These are phyloP conservation scores for Solanum neorickii DNA, from an alignment of 257 asterid genomes.

Conservation along the genomic window DNA sequence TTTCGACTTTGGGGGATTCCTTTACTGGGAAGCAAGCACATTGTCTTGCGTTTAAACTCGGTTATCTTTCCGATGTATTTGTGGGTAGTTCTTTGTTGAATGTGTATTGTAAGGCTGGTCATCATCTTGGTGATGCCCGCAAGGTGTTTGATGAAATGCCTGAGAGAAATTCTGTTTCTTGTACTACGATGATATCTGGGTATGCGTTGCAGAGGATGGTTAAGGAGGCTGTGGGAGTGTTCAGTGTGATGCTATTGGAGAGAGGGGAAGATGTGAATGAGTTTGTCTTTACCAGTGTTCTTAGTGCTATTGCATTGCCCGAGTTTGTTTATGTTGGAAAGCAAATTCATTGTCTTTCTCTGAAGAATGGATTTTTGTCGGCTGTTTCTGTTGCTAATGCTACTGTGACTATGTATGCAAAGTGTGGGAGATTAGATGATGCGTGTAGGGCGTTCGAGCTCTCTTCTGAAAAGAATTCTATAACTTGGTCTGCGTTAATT, in stretches of 20 bases:
- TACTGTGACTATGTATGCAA: constrained; percentile 69
- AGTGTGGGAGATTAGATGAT: constrained; percentile 50
- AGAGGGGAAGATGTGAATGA: constrained; percentile 42
- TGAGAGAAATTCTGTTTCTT: constrained; percentile 56
- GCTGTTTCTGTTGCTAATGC: constrained; percentile 69
- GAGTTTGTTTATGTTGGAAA: constrained; percentile 37
- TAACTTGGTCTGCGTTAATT: constrained; percentile 86
- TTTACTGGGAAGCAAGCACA: constrained; percentile 42
- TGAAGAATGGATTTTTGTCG: constrained; percentile 33
- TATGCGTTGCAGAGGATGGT: constrained; percentile 43
- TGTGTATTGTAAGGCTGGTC: constrained; percentile 40
- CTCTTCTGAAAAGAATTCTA: constrained; percentile 39
- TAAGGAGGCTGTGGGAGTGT: constrained; percentile 42
- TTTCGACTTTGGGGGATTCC: constrained; percentile 25
- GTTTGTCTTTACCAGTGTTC: constrained; percentile 63
- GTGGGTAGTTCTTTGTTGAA: constrained; percentile 58
- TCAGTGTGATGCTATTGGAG: constrained; percentile 23
- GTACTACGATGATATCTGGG: constrained; percentile 84
- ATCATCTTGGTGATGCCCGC: constrained; percentile 26
- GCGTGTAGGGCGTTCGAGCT: constrained; percentile 45
- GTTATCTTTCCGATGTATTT: constrained; percentile 36
- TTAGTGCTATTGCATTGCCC: constrained; percentile 43
- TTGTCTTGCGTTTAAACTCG: constrained; percentile 31
- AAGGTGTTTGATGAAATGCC: constrained; percentile 74
- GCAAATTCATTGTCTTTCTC: constrained; percentile 51